These are phyloP conservation scores for Amanita muscaria DNA, from an alignment of 768 basidiomycete genomes.

Conservation along the genomic window DNA sequence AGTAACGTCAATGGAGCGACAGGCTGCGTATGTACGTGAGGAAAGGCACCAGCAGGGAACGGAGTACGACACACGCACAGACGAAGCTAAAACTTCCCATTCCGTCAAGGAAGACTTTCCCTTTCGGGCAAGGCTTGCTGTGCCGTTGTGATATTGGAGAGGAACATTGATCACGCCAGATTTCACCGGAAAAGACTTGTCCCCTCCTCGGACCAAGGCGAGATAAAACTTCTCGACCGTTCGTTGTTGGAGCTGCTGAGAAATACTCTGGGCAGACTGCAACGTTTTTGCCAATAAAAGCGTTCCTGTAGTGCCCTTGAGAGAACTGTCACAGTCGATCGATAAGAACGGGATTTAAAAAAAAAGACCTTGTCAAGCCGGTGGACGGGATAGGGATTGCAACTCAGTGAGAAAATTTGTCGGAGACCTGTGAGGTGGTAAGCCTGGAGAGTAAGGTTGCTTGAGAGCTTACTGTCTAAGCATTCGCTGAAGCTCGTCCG, in stretches of 20 bases:
- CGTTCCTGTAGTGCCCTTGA: conserved; percentile 54
- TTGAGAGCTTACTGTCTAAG: conserved; percentile 1
- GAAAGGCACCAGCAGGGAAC: background rate
- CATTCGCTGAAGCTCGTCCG: conserved; percentile 1
- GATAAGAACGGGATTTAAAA: background rate
- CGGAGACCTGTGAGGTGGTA: conserved; percentile 16
- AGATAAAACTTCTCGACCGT: conserved; percentile 51
- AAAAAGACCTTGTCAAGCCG: conserved; percentile 53
- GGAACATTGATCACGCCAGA: conserved; percentile 33
- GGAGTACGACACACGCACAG: conserved; percentile 34
- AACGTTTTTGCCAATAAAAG: conserved; percentile 45
- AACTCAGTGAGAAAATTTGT: conserved; percentile 21
- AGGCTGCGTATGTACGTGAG: conserved; percentile 18
- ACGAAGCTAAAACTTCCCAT: conserved; percentile 53
- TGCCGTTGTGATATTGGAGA: conserved; percentile 38
- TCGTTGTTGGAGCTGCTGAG: conserved; percentile 43
- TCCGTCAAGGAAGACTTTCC: conserved; percentile 36
- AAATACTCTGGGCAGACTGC: conserved; percentile 36
- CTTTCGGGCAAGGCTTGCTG: conserved; percentile 27
- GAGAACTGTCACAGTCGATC: background rate
- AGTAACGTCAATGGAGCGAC: conserved; percentile 47
- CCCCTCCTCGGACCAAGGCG: conserved; percentile 50
- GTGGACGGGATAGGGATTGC: conserved; percentile 45
- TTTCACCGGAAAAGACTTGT: conserved; percentile 32
- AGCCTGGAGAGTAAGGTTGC: background rate